phyloP scores from a whole-genome alignment of 1,139 yeast species.

The Maudiozyma humilis region DNA sequence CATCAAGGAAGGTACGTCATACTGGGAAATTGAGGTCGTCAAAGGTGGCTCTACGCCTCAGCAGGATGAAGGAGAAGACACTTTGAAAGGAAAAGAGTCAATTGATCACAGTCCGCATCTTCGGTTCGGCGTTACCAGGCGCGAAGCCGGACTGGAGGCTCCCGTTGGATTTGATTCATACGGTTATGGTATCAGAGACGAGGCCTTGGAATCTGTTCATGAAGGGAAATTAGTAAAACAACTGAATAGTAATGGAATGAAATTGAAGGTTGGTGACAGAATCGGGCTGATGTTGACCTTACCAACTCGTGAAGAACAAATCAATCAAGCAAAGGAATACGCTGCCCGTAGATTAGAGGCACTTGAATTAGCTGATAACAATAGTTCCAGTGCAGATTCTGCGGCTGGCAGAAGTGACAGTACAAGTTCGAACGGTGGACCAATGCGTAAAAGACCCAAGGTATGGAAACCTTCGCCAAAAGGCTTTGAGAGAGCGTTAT shows the following conservation, averaged over 20 bases:
- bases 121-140: constrained; percentile 70
- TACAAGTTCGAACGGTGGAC: constrained; percentile 1
- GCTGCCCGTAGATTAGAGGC: constrained; percentile 28
- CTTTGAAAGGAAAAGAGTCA: constrained; percentile 16
- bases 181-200: constrained; percentile 84
- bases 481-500: constrained; percentile 27
- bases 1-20: constrained; percentile 71
- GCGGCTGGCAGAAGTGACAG: constrained; percentile 1
- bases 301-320: constrained; percentile 47
- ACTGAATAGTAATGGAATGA: constrained; percentile 8
- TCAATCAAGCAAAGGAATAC: constrained; percentile 32
- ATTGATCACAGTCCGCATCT: constrained; percentile 45
- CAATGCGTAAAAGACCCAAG: constrained; percentile 15
- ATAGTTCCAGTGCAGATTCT: constrained; percentile 4
- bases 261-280: constrained; percentile 64
- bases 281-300: constrained; percentile 71
- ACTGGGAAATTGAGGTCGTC: constrained; percentile 47
- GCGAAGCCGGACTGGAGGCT: constrained; percentile 85
- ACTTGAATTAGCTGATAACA: constrained; percentile 4
- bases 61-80: constrained; percentile 9
- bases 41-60: constrained; percentile 22
- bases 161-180: constrained; percentile 95
- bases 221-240: constrained; percentile 23
- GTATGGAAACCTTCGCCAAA: constrained; percentile 14
- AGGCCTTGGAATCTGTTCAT: constrained; percentile 71